These are phyloP conservation scores for Hepatocystis sp. DNA, from an alignment of 169 alveolate species.

Conservation along the genomic window DNA sequence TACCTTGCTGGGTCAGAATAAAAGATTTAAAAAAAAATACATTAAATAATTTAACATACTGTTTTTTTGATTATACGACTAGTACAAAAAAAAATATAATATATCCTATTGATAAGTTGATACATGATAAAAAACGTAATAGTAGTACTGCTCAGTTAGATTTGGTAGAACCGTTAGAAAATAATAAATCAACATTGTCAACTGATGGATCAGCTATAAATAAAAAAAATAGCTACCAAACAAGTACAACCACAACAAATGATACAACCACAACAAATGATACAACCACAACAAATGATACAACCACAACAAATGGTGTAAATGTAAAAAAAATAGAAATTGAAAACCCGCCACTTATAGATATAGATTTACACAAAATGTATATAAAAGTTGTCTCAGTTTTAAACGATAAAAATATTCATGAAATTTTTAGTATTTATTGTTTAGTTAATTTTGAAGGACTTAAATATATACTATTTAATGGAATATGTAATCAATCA, in stretches of 20 bases:
- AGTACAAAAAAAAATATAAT: conserved; percentile 16
- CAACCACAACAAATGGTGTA: background rate
- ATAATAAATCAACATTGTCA: no score
- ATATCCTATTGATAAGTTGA: conserved; percentile 20
- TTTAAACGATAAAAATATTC: conserved; percentile 51
- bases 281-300: background rate
- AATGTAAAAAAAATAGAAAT: background rate
- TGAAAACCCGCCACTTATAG: conserved; percentile 4
- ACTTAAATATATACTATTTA: conserved; percentile 33
- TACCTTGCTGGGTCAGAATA: conserved; percentile 71
- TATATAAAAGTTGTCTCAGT: conserved; percentile 42
- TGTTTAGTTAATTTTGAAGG: conserved; percentile 30
- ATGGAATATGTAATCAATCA: conserved; percentile 23
- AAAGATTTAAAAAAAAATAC: conserved; percentile 25
- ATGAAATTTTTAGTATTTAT: conserved; percentile 48
- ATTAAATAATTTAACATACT: conserved; percentile 34
- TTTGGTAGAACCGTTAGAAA: background rate
- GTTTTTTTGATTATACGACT: conserved; percentile 49
- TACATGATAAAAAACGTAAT: background rate
- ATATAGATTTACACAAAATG: conserved; percentile 41
- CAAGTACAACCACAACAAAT: background rate
- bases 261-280: background rate
- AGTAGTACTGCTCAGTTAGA: background rate
- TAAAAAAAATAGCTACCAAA: no score
- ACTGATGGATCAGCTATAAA: no score